Conservation (phyloP, 2,329 filamentous ascomycete species). For the Pseudogymnoascus sp. region DNA sequence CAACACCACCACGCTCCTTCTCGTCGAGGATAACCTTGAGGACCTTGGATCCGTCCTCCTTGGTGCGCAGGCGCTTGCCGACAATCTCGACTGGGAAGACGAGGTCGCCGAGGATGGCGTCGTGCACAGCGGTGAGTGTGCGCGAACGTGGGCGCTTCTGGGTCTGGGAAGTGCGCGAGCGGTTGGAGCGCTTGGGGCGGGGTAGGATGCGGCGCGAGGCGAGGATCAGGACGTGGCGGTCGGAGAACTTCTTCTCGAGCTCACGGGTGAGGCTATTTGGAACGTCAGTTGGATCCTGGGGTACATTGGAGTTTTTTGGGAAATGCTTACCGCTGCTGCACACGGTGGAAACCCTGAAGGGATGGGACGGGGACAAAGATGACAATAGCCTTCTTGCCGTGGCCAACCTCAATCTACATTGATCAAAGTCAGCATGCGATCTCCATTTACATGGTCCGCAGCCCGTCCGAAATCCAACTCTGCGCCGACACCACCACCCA, state of each 20-base stretch:
- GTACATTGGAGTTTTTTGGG: not conserved
- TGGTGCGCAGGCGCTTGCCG: constrained; percentile 96
- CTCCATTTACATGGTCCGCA: constrained; percentile 69
- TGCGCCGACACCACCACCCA: constrained; percentile 22
- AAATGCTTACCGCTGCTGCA: constrained; percentile 89
- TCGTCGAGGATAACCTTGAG: constrained; percentile 99
- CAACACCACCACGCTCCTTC: constrained; percentile 99
- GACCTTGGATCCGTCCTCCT: constrained; percentile 97
- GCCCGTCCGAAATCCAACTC: constrained; percentile 60
- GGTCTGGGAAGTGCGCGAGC: constrained; percentile 89
- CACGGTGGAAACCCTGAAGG: constrained; percentile 96
- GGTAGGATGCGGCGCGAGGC: constrained; percentile 97
- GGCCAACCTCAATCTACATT: constrained; percentile 95
- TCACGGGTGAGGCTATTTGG: constrained; percentile 82
- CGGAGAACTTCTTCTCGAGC: constrained; percentile 99
- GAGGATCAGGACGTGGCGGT: constrained; percentile 98
- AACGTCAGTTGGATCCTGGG: constrained; percentile 1
- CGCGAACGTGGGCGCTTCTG: constrained; percentile 98
- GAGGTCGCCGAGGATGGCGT: constrained; percentile 93
- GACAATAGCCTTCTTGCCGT: constrained; percentile 99
- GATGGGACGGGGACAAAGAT: constrained; percentile 99
- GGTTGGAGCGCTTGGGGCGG: constrained; percentile 96
- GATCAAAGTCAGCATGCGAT: constrained; percentile 66
- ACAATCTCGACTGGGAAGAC: constrained; percentile 99
- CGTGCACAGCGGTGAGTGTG: constrained; percentile 97